Conservation (phyloP, 225 moss, liverwort and hornwort genomes). For the Climacium dendroides region DNA sequence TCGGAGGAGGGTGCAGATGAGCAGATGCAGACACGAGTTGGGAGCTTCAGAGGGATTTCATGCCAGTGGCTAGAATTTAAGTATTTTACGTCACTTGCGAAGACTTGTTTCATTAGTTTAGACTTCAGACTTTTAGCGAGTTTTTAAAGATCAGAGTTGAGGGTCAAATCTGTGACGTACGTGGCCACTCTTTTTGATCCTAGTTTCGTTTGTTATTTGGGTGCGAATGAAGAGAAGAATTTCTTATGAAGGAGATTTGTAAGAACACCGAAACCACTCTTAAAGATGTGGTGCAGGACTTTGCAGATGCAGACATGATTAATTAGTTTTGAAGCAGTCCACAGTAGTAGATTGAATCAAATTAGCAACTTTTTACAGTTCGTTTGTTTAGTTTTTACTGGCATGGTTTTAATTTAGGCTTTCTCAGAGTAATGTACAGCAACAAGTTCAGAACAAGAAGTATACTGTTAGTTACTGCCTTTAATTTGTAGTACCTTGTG, state of each 20-base stretch:
- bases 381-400: background rate
- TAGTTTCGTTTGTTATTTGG: background rate
- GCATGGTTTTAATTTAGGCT: background rate
- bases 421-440: background rate
- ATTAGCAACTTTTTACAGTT: background rate
- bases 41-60: background rate
- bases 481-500: background rate
- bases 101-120: background rate
- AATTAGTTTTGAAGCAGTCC: background rate
- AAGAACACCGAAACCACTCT: background rate
- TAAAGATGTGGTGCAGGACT: background rate
- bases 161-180: too few species aligned
- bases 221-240: background rate
- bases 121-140: background rate
- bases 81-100: background rate
- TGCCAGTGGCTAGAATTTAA: background rate
- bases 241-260: background rate
- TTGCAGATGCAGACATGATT: background rate
- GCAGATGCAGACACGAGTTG: background rate
- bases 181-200: background rate
- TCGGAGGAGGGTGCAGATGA: background rate
- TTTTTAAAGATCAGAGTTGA: background rate
- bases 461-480: background rate
- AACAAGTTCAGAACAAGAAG: background rate
- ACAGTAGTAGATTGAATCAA: background rate